phyloP scores from a whole-genome alignment of 768 basidiomycete genomes.

The Boletus subparvulus region DNA sequence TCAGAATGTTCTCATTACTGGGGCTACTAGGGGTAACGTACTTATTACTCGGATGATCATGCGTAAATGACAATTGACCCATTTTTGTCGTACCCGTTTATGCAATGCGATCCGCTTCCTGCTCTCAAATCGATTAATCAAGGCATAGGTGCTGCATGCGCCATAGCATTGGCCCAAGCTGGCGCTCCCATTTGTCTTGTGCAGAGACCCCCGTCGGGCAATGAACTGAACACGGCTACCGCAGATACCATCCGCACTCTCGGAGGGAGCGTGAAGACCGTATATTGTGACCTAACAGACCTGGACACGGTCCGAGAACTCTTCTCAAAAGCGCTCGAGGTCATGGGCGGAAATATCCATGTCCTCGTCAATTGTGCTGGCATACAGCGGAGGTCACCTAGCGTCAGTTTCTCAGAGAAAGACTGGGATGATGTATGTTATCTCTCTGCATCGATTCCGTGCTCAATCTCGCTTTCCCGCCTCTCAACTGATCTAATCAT shows the following conservation, averaged over 20 bases:
- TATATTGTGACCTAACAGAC: constrained; percentile 58
- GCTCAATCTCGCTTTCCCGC: constrained; percentile 4
- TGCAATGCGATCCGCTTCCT: constrained; percentile 9
- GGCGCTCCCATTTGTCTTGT: constrained; percentile 51
- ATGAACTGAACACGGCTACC: constrained; percentile 37
- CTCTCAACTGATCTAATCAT: constrained; percentile 8
- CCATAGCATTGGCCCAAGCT: constrained; percentile 53
- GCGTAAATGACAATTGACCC: constrained; percentile 16
- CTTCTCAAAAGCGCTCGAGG: constrained; percentile 47
- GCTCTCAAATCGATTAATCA: constrained; percentile 13
- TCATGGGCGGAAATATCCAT: constrained; percentile 54
- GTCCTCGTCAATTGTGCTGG: constrained; percentile 71
- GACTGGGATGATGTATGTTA: constrained; percentile 70
- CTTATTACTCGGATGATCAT: constrained; percentile 13
- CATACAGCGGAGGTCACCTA: constrained; percentile 58
- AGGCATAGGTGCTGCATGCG: constrained; percentile 59
- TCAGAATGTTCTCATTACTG: constrained; percentile 75
- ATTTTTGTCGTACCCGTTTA: constrained; percentile 9
- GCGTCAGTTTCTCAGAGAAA: constrained; percentile 60
- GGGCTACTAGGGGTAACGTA: constrained; percentile 69
- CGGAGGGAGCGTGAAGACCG: constrained; percentile 39
- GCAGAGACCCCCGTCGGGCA: constrained; percentile 41
- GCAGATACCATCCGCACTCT: constrained; percentile 36
- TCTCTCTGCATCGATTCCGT: constrained; percentile 31
- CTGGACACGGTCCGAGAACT: constrained; percentile 48